Evolutionary conservation across 148 eudicot genomes (phyloP), one percentile per base, ranked within the genome.

Genomic region (Agrostemma githago): DNA sequence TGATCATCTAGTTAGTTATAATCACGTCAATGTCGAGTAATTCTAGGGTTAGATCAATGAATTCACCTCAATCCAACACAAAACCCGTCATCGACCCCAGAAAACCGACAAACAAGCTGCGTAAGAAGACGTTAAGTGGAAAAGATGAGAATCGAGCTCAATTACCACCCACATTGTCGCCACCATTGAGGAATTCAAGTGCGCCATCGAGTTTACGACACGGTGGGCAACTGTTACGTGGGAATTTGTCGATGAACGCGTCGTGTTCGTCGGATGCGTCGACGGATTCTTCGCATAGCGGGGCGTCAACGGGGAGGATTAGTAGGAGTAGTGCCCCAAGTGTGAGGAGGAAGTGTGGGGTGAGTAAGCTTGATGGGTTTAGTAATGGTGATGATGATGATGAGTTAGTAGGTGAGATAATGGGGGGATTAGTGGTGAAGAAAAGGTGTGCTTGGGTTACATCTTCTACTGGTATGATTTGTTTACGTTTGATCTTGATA

Each of bases 201-300:
- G 76, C 76, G 34, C 86, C 92, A 3, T 77, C 92, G 66, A 82
- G 83, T 77, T 56, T 90, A 62, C 77, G 87, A 58, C 84, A 85
- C 54, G 85, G 75, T 5, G 73, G 70, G 5, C 81, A 74, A 79
- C 56, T 86, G 17, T 73, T 89, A 60, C 80, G 85, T 74, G 82
- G 85, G 10, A 93, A 84, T 75, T 85, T 82, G 72, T 88, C 96
- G n/a, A 56, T 89, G 72, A 87, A 85, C 72, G 97, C 92, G 0
- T 93, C 98, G 41, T 94, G 96, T 64, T 94, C 98, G 37, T 94
- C 98, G 5, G 98, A 94, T 64, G 93, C 97, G 0, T 94, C 98
- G 7, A 73, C 96, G 2, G 98, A 94, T 79, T 91, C 97, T 14
- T 82, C 85, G 1, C 84, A 90, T 34, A 91, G 98, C 66, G 72